A percentile compares a stretch with the other conserved stretches of the same genome.
Conservation (phyloP, 139 green algal genomes). For the Deuterostichococcus epilithicus region DNA sequence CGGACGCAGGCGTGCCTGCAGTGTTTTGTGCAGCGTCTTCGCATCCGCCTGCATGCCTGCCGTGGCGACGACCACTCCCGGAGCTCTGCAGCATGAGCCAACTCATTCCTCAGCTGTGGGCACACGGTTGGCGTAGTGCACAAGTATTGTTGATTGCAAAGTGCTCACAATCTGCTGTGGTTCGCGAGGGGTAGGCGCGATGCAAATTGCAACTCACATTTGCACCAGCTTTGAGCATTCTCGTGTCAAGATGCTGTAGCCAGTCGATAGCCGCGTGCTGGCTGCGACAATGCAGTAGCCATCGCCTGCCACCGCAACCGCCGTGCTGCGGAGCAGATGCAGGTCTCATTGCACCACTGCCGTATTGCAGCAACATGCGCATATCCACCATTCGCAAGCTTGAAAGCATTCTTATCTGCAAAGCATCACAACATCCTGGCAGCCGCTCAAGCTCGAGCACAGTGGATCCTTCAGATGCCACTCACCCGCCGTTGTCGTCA, state of each 20-base stretch:
- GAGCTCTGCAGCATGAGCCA: not conserved
- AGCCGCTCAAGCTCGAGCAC: not conserved
- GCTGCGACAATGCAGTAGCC: slow-evolving; percentile 95
- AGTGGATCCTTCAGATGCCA: not conserved
- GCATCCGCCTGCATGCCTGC: slow-evolving; percentile 91
- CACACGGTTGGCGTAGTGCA: too few relatives aligned
- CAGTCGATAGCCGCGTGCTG: slow-evolving; percentile 89
- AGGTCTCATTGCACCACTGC: not conserved
- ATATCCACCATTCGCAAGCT: not conserved
- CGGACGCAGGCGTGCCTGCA: slow-evolving; percentile 63
- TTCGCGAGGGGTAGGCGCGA: slow-evolving; percentile 14
- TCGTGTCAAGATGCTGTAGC: slow-evolving; percentile 93
- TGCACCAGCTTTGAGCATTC: slow-evolving; percentile 76
- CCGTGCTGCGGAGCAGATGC: slow-evolving; percentile 55
- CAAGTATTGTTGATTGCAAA: too few relatives aligned
- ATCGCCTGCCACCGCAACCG: slow-evolving; percentile 86
- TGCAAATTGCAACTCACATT: slow-evolving; percentile 58
- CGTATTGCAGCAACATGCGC: not conserved
- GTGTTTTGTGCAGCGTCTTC: slow-evolving; percentile 86
- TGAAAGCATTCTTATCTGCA: not conserved
- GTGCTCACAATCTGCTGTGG: too few relatives aligned
- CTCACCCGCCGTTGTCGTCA: slow-evolving; percentile 72
- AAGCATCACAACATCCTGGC: not conserved
- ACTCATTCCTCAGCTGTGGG: too few relatives aligned
- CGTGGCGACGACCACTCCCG: slow-evolving; percentile 67